Evolutionary conservation across 495 filamentous ascomycete genomes (phyloP).

Genomic region (Penicillium steckii): DNA sequence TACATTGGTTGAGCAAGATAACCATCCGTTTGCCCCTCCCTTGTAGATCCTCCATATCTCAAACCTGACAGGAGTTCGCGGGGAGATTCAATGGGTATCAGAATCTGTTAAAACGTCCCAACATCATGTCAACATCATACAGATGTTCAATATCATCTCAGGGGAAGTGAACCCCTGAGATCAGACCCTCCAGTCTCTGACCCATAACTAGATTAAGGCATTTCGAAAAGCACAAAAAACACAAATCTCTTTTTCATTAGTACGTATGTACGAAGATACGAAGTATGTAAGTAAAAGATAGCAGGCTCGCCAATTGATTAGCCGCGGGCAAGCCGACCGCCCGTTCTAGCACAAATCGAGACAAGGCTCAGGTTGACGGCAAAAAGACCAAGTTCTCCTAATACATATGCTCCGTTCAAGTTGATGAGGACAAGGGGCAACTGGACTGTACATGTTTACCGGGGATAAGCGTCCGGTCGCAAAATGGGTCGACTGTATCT

Average conservation of each 20-base stretch:
- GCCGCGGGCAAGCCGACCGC: neutral
- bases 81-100: neutral
- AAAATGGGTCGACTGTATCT: constrained; percentile 14
- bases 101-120: neutral
- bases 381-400: neutral
- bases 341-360: constrained; percentile 22
- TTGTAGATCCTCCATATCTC: constrained; percentile 17
- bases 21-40: neutral
- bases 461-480: constrained; percentile 6
- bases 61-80: constrained; percentile 10
- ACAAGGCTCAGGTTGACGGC: neutral
- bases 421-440: too few relatives aligned
- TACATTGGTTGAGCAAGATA: neutral
- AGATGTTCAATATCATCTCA: neutral
- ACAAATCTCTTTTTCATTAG: neutral
- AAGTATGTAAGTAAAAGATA: neutral
- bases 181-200: constrained; percentile 20
- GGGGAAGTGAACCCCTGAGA: constrained; percentile 20
- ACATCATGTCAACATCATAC: neutral
- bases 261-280: neutral
- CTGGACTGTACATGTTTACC: constrained; percentile 1
- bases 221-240: neutral
- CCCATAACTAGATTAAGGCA: neutral
- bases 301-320: neutral
- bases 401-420: neutral